Conservation (phyloP, 352 stramenopile genomes). For the Globisporangium paroecandrum region DNA sequence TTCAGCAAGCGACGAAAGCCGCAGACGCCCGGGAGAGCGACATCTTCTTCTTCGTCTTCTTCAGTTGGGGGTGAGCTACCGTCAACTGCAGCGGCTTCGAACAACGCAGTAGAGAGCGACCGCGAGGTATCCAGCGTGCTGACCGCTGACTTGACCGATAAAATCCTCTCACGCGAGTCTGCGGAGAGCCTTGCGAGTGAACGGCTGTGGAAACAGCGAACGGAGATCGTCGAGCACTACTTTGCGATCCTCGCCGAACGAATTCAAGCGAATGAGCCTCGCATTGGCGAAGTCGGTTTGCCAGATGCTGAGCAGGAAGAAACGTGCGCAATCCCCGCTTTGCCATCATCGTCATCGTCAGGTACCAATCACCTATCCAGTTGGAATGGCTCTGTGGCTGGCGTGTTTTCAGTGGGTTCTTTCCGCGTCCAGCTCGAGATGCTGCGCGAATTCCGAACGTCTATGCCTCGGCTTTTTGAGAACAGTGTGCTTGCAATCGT, state of each 20-base stretch:
- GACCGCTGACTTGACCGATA: constrained; percentile 30
- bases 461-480: constrained; percentile 47
- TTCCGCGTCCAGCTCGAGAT: constrained; percentile 72
- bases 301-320: background rate
- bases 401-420: constrained; percentile 49
- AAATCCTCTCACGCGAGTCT: constrained; percentile 37
- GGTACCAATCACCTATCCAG: constrained; percentile 8
- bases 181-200: constrained; percentile 32
- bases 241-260: constrained; percentile 27
- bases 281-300: background rate
- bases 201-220: constrained; percentile 29
- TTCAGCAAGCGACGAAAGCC: constrained; percentile 27
- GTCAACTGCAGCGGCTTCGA: background rate
- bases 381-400: constrained; percentile 21
- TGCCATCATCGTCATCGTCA: background rate
- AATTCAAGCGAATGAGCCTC: background rate
- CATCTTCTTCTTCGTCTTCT: background rate
- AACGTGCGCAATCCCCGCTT: background rate
- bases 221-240: constrained; percentile 42
- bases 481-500: constrained; percentile 46
- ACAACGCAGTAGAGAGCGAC: constrained; percentile 18
- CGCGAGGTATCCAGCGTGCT: constrained; percentile 28
- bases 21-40: background rate
- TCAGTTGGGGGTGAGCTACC: background rate
- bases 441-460: constrained; percentile 47